These are phyloP conservation scores for Patellifolia procumbens DNA, from an alignment of 179 eudicot genomes.

Conservation along the genomic window DNA sequence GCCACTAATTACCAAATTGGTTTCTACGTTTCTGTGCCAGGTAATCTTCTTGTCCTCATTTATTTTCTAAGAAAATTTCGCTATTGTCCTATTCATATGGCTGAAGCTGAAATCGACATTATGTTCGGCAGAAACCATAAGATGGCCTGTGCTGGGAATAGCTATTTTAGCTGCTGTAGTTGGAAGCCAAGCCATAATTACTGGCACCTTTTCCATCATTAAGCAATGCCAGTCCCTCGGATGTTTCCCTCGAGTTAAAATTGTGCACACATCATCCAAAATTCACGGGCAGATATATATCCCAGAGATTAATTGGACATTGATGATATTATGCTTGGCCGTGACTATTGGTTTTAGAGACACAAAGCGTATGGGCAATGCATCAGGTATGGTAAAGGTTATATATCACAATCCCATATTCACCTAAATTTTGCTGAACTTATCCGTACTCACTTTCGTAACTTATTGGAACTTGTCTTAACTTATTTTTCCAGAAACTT, in stretches of 20 bases:
- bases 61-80: background rate
- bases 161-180: conserved; percentile 88
- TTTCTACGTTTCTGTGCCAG: conserved; percentile 91
- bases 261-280: conserved; percentile 78
- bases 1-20: conserved; percentile 62
- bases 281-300: conserved; percentile 89
- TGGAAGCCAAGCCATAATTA: conserved; percentile 92
- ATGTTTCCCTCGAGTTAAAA: conserved; percentile 83
- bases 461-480: too few relatives aligned
- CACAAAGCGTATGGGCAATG: conserved; percentile 76
- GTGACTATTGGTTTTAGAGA: conserved; percentile 83
- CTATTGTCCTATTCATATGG: background rate
- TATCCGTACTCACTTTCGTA: too few relatives aligned
- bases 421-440: too few relatives aligned
- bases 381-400: conserved; percentile 56
- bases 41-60: conserved; percentile 25
- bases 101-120: background rate
- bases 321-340: conserved; percentile 81
- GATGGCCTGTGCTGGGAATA: conserved; percentile 79
- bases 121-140: conserved; percentile 53
- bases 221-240: conserved; percentile 84
- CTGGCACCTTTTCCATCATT: conserved; percentile 91
- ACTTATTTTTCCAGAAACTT: too few relatives aligned
- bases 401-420: too few relatives aligned
- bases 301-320: conserved; percentile 82